Evolutionary conservation across 164 flowering plant genomes (phyloP), one percentile per base, ranked within the genome.

Genomic region (Vitis amurensis): DNA sequence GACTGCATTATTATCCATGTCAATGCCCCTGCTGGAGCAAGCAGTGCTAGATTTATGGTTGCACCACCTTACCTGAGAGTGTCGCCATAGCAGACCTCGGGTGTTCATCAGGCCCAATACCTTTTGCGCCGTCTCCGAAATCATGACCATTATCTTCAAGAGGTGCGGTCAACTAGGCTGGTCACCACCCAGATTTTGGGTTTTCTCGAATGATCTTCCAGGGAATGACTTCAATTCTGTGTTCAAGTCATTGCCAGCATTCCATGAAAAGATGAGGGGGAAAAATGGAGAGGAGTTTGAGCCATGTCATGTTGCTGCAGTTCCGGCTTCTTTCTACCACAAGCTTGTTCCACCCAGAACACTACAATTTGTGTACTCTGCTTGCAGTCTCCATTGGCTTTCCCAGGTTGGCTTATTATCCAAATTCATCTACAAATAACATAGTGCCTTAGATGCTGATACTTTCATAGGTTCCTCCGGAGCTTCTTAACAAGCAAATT

Each of bases 331-430:
- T 53, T 72, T 72, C 59, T 66, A 72, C 23, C 65, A 69, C 4
- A 62, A 68, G 68, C 69, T 72, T 29, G 65, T 66, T 23, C 74
- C 70, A n/a, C 9, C 58, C n/a, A 60, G 66, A 7, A 65, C 58
- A 59, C 44, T 72, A 59, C 69, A 72, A 17, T 65, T 72, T 31
- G 69, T 72, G 31, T 60, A 72, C 17, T 65, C 74, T 60, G 59
- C 63, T 15, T 59, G 52, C 9, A 72, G 74, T 50, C 74, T 72
- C 17, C 74, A 72, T 11, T 72, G 74, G 74, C 74, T 72, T n/a
- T 72, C 74, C 17, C 69, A 72, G 70, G 74, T 72, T 10, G 31
- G 17, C 37, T 48, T 23, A 1, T 23, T 23, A 23, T 23, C 27
- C 27, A 23, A 23, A 23, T 23, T 23, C 27, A 23, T 23, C 27